Conservation (phyloP, 805 yeast genomes). For the Yamadazyma insecticola region DNA sequence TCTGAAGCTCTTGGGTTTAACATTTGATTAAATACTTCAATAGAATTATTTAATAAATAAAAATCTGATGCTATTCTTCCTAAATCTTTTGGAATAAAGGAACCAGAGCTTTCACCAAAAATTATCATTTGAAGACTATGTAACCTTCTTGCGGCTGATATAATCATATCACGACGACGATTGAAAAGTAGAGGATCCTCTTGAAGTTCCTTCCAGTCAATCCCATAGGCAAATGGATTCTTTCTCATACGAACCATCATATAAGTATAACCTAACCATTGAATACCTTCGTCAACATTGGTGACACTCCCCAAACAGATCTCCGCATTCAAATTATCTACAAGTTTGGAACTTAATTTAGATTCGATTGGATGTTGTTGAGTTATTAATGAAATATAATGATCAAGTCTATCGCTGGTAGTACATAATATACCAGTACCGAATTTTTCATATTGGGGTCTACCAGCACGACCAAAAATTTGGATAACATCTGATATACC, state of each 20-base stretch:
- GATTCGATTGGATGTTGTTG: conserved; percentile 98
- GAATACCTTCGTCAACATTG: conserved; percentile 88
- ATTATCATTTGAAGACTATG: conserved; percentile 90
- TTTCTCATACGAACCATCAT: conserved; percentile 90
- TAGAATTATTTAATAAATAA: conserved; percentile 75
- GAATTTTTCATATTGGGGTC: conserved; percentile 90
- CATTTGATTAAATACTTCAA: conserved; percentile 85
- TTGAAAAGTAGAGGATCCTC: conserved; percentile 78
- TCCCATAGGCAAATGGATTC: conserved; percentile 89
- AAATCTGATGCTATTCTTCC: conserved; percentile 96
- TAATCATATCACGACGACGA: conserved; percentile 69
- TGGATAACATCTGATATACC: conserved; percentile 97
- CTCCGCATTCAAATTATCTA: conserved; percentile 94
- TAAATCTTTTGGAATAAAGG: conserved; percentile 78
- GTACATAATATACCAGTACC: conserved; percentile 95
- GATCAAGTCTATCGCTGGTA: conserved; percentile 73
- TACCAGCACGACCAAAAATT: conserved; percentile 98
- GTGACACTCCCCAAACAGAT: conserved; percentile 94
- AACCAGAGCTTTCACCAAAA: conserved; percentile 77
- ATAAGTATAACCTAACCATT: conserved; percentile 97
- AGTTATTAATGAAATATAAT: conserved; percentile 80
- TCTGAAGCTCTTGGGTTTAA: conserved; percentile 83
- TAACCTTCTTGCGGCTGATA: conserved; percentile 75
- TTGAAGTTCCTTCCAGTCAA: conserved; percentile 79
- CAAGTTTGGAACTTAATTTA: conserved; percentile 65